Conservation (phyloP, 2,329 filamentous ascomycete species). For the Fusarium mangiferae region DNA sequence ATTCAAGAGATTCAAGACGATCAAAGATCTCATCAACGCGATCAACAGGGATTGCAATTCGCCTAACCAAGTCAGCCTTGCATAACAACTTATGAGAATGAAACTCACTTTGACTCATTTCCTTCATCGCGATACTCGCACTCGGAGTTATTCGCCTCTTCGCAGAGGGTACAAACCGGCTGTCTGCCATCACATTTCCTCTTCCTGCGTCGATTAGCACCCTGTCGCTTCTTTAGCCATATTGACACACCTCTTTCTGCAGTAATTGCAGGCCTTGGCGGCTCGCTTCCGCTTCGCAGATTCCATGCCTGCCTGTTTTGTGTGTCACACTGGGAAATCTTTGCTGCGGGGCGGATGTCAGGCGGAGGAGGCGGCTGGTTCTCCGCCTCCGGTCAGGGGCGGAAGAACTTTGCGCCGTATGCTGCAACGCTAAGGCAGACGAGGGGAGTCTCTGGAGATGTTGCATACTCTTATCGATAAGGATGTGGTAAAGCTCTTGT, state of each 20-base stretch:
- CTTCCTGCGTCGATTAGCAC: background rate
- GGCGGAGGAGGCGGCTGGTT: constrained; percentile 26
- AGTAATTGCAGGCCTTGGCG: constrained; percentile 40
- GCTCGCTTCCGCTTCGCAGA: constrained; percentile 38
- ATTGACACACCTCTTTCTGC: constrained; percentile 27
- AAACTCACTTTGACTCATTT: background rate
- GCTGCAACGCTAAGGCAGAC: too few species aligned
- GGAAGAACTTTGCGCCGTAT: background rate
- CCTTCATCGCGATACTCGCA: constrained; percentile 36
- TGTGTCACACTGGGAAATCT: constrained; percentile 16
- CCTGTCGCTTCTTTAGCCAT: background rate
- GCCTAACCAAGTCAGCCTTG: background rate
- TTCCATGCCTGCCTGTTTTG: constrained; percentile 20
- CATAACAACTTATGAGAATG: rapidly evolving
- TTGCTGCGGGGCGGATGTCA: constrained; percentile 25
- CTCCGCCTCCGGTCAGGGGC: background rate
- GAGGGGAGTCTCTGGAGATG: too few species aligned
- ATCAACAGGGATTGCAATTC: constrained; percentile 3
- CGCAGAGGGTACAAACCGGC: constrained; percentile 31
- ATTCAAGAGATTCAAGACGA: constrained; percentile 28
- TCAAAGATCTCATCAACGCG: constrained; percentile 37
- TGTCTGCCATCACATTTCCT: constrained; percentile 37
- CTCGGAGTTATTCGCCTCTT: constrained; percentile 33
- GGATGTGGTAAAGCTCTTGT: too few species aligned
- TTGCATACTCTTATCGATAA: too few species aligned